A percentile compares a stretch with the other conserved stretches of the same genome.
Conservation (phyloP, 2,329 filamentous ascomycete species). For the Pseudogymnoascus sp. region DNA sequence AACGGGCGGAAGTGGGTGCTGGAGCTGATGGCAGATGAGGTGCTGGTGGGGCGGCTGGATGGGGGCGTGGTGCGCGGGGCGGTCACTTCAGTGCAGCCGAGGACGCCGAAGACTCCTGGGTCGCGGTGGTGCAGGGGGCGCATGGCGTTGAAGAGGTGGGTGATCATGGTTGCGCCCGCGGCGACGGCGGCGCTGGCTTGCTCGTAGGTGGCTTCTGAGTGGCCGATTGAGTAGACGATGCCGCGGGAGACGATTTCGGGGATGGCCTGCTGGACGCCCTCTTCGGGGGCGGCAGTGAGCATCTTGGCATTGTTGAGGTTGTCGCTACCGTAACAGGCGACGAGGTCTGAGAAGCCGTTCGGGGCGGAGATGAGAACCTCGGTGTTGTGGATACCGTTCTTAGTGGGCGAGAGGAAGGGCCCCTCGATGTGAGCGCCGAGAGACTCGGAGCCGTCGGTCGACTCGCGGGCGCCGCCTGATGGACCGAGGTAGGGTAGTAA, state of each 20-base stretch:
- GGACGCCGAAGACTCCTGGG: slow-evolving; percentile 79
- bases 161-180: slow-evolving; percentile 82
- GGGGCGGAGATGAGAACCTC: slow-evolving; percentile 60
- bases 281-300: slow-evolving; percentile 81
- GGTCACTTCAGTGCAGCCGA: slow-evolving; percentile 56
- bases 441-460: slow-evolving; percentile 71
- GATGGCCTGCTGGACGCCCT: slow-evolving; percentile 59
- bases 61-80: slow-evolving; percentile 22
- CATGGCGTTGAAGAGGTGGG: slow-evolving; percentile 93
- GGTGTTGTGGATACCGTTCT: slow-evolving; percentile 79
- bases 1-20: slow-evolving; percentile 49
- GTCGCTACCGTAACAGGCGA: slow-evolving; percentile 62
- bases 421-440: slow-evolving; percentile 88
- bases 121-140: slow-evolving; percentile 83
- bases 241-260: slow-evolving; percentile 55
- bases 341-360: slow-evolving; percentile 57
- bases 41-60: slow-evolving; percentile 11
- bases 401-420: slow-evolving; percentile 73
- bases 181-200: slow-evolving; percentile 64
- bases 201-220: slow-evolving; percentile 83
- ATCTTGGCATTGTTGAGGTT: slow-evolving; percentile 61
- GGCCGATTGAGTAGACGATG: slow-evolving; percentile 75
- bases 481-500: slow-evolving; percentile 72
- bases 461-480: slow-evolving; percentile 51
- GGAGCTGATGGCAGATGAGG: neutral